Evolutionary conservation across 2,329 filamentous ascomycete genomes (phyloP), one percentile per base, ranked within the genome.

Genomic region (Ascochyta fabae): DNA sequence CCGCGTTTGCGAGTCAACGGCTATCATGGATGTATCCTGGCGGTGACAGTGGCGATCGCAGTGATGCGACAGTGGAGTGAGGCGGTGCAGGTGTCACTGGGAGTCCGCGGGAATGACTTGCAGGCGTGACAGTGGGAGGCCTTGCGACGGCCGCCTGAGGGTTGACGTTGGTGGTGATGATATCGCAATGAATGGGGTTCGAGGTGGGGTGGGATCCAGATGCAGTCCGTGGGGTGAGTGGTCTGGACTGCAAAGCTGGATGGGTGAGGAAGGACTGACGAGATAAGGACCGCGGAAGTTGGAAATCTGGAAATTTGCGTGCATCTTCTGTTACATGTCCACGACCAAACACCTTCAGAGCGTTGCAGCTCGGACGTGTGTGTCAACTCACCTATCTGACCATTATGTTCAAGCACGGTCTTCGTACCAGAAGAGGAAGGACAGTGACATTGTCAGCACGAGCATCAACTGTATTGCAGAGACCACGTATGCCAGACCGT

Each of bases 1-100:
- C 39, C 44, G 34, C 39, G 35, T 35, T 23, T 41, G 44, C 42
- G 53, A 50, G 53, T 50, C 47, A 50, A 44, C 47, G 35, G 40
- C 29, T 31, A 13, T 31, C 29, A 13, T 15, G 29, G 51, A 39
- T 12, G 15, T 26, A 33, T 45, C 48, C 48, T 19, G 6, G 46
- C 8, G 13, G 4, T 33, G 34, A 44, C 23, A 27, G 15, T 19
- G 41, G 27, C 22, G 19, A 24, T 40, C 26, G 23, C 10, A 46
- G 29, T 16, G 16, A 31, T 46, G 51, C 40, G 45, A 49, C 41
- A 23, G 24, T 22, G n/a, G 33, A 24, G 33, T 42, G 53, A 56
- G 47, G 47, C 47, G 26, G 47, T 41, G 39, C 45, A 34, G 27
- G 47, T 47, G 27, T 46, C 24, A 39, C 29, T 42, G 46, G 15